These are phyloP conservation scores for Kazachstania sp. DNA, from an alignment of 1,139 yeast genomes.

Conservation along the genomic window DNA sequence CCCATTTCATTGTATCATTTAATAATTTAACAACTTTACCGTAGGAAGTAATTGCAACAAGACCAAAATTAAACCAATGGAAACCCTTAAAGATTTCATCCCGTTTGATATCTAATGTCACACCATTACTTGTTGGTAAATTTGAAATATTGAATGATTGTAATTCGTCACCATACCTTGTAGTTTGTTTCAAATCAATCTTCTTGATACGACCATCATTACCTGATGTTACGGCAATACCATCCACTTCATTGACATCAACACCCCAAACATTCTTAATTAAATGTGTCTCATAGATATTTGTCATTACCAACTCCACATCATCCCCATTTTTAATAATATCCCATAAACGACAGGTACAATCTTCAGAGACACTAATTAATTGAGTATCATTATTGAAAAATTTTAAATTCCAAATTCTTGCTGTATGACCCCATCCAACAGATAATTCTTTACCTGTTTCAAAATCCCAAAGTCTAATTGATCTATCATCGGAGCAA, in stretches of 20 bases:
- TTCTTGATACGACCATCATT: conserved; percentile 76
- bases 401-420: conserved; percentile 81
- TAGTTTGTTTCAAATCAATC: conserved; percentile 40
- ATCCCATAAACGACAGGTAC: conserved; percentile 78
- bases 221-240: conserved; percentile 68
- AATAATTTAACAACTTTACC: conserved; percentile 44
- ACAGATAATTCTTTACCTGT: conserved; percentile 54
- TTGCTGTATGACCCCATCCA: conserved; percentile 96
- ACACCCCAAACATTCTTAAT: conserved; percentile 89
- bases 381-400: conserved; percentile 35
- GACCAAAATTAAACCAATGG: conserved; percentile 37
- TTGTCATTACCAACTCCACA: conserved; percentile 36
- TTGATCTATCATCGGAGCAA: conserved; percentile 90
- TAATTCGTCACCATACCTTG: conserved; percentile 24
- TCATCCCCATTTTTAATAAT: conserved; percentile 20
- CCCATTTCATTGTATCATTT: conserved; percentile 31
- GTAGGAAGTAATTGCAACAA: conserved; percentile 53
- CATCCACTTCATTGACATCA: conserved; percentile 42
- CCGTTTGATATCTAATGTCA: conserved; percentile 27
- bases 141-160: conserved; percentile 30
- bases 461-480: conserved; percentile 59
- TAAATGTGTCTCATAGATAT: conserved; percentile 55
- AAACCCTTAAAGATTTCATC: conserved; percentile 60
- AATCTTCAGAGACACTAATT: conserved; percentile 78
- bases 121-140: conserved; percentile 30